phyloP scores from a whole-genome alignment of 352 stramenopile genomes.

The Globisporangium emineosum region DNA sequence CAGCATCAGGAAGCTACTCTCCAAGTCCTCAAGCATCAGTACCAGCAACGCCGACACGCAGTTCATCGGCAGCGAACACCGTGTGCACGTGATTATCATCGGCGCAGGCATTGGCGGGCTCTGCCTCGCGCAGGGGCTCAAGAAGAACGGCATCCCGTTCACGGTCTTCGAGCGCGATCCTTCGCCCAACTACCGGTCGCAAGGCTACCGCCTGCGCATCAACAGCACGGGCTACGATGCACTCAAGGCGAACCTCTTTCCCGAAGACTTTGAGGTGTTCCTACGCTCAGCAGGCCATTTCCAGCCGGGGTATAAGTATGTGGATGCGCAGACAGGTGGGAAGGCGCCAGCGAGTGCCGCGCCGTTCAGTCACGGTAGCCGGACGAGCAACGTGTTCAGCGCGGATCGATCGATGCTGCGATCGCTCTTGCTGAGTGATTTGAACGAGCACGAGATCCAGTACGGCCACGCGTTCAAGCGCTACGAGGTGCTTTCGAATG shows the following conservation, averaged over 20 bases:
- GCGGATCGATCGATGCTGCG: conserved; percentile 42
- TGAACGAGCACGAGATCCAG: conserved; percentile 46
- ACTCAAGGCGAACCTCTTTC: conserved; percentile 40
- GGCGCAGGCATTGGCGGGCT: conserved; percentile 55
- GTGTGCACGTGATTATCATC: conserved; percentile 41
- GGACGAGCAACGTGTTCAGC: conserved; percentile 33
- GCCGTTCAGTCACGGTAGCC: background rate
- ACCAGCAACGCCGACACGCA: conserved; percentile 1
- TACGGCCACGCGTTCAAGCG: conserved; percentile 59
- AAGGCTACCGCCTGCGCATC: conserved; percentile 62
- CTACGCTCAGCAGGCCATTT: conserved; percentile 50
- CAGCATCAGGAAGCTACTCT: too few relatives aligned
- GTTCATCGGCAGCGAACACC: conserved; percentile 12
- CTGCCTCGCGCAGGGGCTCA: conserved; percentile 58
- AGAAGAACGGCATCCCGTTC: conserved; percentile 58
- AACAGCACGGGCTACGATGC: conserved; percentile 57
- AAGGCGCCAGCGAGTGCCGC: conserved; percentile 1
- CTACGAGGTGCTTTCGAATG: conserved; percentile 41
- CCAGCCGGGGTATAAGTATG: conserved; percentile 40
- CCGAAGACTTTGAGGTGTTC: conserved; percentile 57
- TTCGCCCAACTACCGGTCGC: conserved; percentile 54
- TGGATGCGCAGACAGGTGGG: conserved; percentile 38
- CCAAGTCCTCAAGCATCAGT: conserved; percentile 2
- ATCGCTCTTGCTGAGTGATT: conserved; percentile 40
- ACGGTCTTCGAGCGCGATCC: conserved; percentile 66